A percentile compares a stretch with the other conserved stretches of the same genome.
phyloP scores from a whole-genome alignment of 2,329 filamentous ascomycete genomes.

The Penicillium digitatum region DNA sequence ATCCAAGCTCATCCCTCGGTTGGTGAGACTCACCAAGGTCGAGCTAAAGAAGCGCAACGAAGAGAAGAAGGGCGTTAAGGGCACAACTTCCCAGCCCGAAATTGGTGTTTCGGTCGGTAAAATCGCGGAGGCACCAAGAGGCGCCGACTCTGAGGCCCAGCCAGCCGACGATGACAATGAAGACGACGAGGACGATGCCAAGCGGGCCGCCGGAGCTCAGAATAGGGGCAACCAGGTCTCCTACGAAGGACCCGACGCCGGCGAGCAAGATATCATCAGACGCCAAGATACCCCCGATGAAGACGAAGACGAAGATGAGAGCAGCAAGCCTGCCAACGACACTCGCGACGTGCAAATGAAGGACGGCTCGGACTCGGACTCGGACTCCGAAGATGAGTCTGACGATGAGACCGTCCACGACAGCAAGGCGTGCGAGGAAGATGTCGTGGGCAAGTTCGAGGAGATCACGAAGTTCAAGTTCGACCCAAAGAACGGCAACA shows the following conservation, averaged over 20 bases:
- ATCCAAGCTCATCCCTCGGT: constrained; percentile 67
- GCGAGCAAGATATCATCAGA: constrained; percentile 75
- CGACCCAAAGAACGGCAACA: constrained; percentile 67
- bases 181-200: constrained; percentile 70
- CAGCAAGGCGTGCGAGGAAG: constrained; percentile 55
- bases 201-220: constrained; percentile 56
- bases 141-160: constrained; percentile 52
- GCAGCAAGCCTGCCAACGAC: constrained; percentile 23
- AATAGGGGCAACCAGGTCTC: constrained; percentile 79
- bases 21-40: constrained; percentile 66
- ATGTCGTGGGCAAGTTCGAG: constrained; percentile 60
- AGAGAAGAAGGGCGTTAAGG: constrained; percentile 52
- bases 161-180: constrained; percentile 67
- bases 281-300: constrained; percentile 57
- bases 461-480: constrained; percentile 76
- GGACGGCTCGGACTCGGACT: constrained; percentile 25
- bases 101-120: constrained; percentile 62
- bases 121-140: constrained; percentile 50
- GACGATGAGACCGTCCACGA: constrained; percentile 40
- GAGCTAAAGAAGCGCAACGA: constrained; percentile 76
- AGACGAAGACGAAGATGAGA: constrained; percentile 51
- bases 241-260: constrained; percentile 89
- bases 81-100: constrained; percentile 69
- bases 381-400: constrained; percentile 40
- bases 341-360: constrained; percentile 37